Evolutionary conservation across 495 filamentous ascomycete genomes (phyloP), one percentile per base, ranked within the genome.

Genomic region (Penicillium cataractarum): DNA sequence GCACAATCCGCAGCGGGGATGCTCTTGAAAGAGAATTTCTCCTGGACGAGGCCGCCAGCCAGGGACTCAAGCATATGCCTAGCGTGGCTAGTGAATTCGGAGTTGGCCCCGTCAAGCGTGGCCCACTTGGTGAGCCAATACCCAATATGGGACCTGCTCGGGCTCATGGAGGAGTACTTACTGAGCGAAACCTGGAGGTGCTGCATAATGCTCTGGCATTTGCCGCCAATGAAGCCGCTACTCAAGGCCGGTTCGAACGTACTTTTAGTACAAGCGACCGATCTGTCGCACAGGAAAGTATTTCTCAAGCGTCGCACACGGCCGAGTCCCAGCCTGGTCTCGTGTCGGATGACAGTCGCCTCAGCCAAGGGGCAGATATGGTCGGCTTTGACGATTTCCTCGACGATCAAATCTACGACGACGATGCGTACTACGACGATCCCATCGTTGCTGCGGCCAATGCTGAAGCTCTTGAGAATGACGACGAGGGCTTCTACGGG

Each of bases 361-460:
- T 84, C 64, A 65, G 78, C 75, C 62, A 83, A 65, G 37, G 72
- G 65, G 62, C 78, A 58, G 69, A 79, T 55, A 52, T 72, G 63
- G 61, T 68, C 29, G 65, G 52, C 7, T 73, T 74, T 19, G 79
- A 81, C 6, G 82, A 84, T 55, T 79, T 82, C 52, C 79, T 86
- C 53, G 84, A 87, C 26, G 83, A 88, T 55, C 74, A 81, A 37
- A 71, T 75, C 33, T 83, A 81, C 54, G 81, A 83, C 49, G 89
- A 92, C 52, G 86, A 84, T 62, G 80, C 86, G 6, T 80, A 87
- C 56, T 89, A 89, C 57, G 92, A 97, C 67, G 92, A 97, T 64
- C 83, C 86, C 44, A 96, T 99, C 70, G 92, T 98, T 62, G 96
- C 94, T 0, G 95, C 90, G 27, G 95, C 95, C 21, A 99, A 99